A percentile compares a stretch with the other conserved stretches of the same genome.
Evolutionary conservation across 2,329 filamentous ascomycete species (phyloP).

Genomic region (Teratosphaeria zuluensis): DNA sequence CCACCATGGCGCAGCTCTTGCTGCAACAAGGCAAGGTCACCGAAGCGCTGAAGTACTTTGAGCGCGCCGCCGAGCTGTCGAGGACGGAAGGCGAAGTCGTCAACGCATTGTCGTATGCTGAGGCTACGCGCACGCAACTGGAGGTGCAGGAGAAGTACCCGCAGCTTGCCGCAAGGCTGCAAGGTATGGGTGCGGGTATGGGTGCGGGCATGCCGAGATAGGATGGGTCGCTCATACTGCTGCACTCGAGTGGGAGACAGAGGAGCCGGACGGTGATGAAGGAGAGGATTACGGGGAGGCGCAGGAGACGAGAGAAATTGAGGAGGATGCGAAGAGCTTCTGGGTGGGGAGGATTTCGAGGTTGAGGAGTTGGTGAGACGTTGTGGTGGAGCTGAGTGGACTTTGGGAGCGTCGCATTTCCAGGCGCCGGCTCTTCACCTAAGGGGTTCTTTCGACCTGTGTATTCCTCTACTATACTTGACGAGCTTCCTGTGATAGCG

Average conservation of each 20-base stretch:
- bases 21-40: conserved; percentile 96
- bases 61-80: conserved; percentile 87
- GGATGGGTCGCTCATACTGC: not conserved
- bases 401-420: too few species aligned
- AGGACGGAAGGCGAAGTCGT: conserved; percentile 92
- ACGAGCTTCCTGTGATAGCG: too few species aligned
- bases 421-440: too few species aligned
- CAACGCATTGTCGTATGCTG: conserved; percentile 91
- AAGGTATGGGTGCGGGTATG: conserved; percentile 34
- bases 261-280: too few species aligned
- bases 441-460: not conserved
- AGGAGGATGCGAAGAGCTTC: not conserved
- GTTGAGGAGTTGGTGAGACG: not conserved
- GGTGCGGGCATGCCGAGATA: conserved; percentile 6
- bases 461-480: not conserved
- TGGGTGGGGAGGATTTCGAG: not conserved
- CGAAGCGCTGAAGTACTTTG: conserved; percentile 92
- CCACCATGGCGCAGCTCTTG: conserved; percentile 95
- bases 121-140: conserved; percentile 91
- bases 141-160: conserved; percentile 54
- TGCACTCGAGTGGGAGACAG: not conserved
- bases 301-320: not conserved
- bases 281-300: too few species aligned
- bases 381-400: not conserved
- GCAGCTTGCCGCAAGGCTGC: conserved; percentile 38